phyloP scores from a whole-genome alignment of 768 basidiomycete species.

The Naganishia vishniacii region DNA sequence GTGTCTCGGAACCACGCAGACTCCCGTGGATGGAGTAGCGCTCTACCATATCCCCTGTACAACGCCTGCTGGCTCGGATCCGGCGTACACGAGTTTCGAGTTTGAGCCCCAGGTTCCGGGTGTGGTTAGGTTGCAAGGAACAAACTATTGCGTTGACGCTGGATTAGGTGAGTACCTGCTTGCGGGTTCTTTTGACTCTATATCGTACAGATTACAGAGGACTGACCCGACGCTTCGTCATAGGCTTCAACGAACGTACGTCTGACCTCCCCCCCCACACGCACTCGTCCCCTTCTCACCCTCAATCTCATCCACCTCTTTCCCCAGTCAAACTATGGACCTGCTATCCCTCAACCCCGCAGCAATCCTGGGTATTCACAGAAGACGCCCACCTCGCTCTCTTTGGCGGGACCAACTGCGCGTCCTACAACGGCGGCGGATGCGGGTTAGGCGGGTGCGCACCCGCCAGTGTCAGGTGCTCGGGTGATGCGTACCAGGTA shows the following conservation, averaged over 20 bases:
- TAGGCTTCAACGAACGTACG: conserved; percentile 1
- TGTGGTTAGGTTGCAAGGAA: conserved; percentile 17
- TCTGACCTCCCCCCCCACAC: background rate
- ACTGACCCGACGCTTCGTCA: background rate
- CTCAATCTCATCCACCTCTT: background rate
- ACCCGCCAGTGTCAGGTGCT: conserved; percentile 4
- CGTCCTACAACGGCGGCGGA: conserved; percentile 9
- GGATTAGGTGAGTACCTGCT: conserved; percentile 26
- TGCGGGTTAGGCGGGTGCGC: conserved; percentile 21
- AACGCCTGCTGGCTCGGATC: background rate
- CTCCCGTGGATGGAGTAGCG: background rate
- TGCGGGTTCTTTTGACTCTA: too few relatives aligned
- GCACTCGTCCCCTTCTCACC: background rate
- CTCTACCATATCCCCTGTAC: conserved; percentile 19
- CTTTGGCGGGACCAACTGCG: background rate
- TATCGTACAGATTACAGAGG: too few relatives aligned
- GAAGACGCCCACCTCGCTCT: conserved; percentile 19
- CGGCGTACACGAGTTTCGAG: background rate
- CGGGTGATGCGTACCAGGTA: background rate
- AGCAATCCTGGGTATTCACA: background rate
- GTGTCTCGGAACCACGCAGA: conserved; percentile 8
- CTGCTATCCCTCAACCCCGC: conserved; percentile 2
- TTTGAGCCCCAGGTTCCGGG: conserved; percentile 7
- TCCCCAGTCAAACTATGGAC: conserved; percentile 19
- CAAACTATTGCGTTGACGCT: conserved; percentile 31